These are phyloP conservation scores for Phytophthora sojae DNA, from an alignment of 352 stramenopile species.

Conservation along the genomic window DNA sequence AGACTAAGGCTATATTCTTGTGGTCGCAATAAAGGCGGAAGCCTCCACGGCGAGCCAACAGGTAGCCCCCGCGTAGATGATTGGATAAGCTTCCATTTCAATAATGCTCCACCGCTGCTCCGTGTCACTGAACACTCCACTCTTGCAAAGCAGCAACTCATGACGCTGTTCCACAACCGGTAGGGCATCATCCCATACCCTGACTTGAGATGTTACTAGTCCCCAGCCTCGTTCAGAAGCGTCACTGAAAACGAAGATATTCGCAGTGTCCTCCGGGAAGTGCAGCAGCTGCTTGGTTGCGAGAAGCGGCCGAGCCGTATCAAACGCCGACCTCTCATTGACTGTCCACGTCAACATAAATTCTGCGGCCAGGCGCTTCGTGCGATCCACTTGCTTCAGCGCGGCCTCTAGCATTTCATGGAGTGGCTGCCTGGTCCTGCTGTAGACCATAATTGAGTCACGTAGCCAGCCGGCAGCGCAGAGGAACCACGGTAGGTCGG, in stretches of 20 bases:
- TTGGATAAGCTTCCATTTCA: constrained; percentile 30
- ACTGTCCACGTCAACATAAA: not conserved
- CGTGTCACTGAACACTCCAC: constrained; percentile 12
- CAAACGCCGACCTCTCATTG: not conserved
- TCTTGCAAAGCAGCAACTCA: constrained; percentile 17
- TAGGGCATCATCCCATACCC: not conserved
- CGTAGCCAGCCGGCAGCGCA: constrained; percentile 31
- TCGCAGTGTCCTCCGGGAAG: not conserved
- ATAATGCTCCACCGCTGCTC: constrained; percentile 18
- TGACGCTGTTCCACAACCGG: not conserved
- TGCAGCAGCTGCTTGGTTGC: not conserved
- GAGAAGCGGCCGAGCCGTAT: not conserved
- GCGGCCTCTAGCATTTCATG: constrained; percentile 15
- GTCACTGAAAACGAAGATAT: not conserved
- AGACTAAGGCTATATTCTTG: constrained; percentile 31
- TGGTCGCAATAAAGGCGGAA: constrained; percentile 36
- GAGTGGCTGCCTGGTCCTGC: constrained; percentile 7
- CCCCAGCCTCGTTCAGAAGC: constrained; percentile 7
- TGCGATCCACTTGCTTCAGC: constrained; percentile 3
- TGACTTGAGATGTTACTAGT: not conserved
- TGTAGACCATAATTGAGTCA: constrained; percentile 25
- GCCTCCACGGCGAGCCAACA: constrained; percentile 13
- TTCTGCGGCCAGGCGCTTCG: not conserved
- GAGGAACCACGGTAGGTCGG: constrained; percentile 32
- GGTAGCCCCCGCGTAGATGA: constrained; percentile 13